These are phyloP conservation scores for Podospora fimiseda DNA, from an alignment of 495 filamentous ascomycete genomes.

Conservation along the genomic window DNA sequence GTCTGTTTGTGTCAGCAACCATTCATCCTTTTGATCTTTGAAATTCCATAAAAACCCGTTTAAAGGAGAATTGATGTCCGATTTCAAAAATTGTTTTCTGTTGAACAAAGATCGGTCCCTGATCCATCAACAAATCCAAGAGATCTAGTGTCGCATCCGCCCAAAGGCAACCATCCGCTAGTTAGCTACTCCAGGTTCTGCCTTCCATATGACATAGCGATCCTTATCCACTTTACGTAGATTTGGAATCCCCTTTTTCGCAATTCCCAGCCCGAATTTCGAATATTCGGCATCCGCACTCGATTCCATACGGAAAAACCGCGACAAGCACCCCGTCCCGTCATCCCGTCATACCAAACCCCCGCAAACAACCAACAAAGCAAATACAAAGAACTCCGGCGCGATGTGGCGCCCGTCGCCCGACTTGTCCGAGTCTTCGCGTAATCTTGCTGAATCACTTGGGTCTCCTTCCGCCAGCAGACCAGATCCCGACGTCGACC, in stretches of 20 bases:
- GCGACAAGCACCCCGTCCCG: too few relatives aligned
- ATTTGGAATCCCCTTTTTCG: slow-evolving; percentile 3
- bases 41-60: too few relatives aligned
- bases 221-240: slow-evolving; percentile 3
- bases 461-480: slow-evolving; percentile 29
- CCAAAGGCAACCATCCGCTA: neutral
- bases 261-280: too few relatives aligned
- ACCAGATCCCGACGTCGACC: slow-evolving; percentile 28
- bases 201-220: slow-evolving; percentile 8
- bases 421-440: slow-evolving; percentile 38
- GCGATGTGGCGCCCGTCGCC: slow-evolving; percentile 39
- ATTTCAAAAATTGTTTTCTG: too few relatives aligned
- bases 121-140: neutral
- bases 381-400: slow-evolving; percentile 1
- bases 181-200: neutral
- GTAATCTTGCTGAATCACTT: slow-evolving; percentile 40
- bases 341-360: too few relatives aligned
- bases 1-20: slow-evolving; percentile 21
- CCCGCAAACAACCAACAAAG: neutral
- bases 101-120: too few relatives aligned
- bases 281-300: too few relatives aligned
- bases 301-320: too few relatives aligned
- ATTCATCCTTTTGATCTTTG: neutral
- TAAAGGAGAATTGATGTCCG: too few relatives aligned
- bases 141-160: neutral